These are phyloP conservation scores for Colletotrichum sp. DNA, from an alignment of 2,329 filamentous ascomycete species.

Conservation along the genomic window DNA sequence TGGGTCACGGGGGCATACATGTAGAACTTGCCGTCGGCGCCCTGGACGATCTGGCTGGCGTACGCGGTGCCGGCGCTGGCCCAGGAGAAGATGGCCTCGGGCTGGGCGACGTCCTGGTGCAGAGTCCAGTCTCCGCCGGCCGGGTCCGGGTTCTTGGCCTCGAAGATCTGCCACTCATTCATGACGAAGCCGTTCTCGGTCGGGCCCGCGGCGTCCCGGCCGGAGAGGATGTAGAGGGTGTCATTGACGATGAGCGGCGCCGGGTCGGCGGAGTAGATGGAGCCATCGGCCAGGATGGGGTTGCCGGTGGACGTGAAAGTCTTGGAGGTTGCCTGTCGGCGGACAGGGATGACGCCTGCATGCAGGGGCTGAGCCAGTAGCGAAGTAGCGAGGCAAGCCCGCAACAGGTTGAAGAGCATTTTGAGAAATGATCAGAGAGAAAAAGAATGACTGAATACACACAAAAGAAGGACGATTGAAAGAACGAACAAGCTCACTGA, in stretches of 20 bases:
- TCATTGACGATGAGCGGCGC: conserved; percentile 40
- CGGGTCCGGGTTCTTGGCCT: conserved; percentile 30
- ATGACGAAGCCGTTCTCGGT: conserved; percentile 37
- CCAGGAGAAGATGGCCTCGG: conserved; percentile 38
- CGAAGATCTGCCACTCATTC: conserved; percentile 41
- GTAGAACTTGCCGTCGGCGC: conserved; percentile 38
- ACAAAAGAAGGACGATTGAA: neutral
- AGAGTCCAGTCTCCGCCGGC: conserved; percentile 36
- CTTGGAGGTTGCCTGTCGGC: conserved; percentile 19
- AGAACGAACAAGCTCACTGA: neutral
- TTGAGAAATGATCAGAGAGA: neutral
- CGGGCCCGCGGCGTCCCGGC: conserved; percentile 35
- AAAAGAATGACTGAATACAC: neutral
- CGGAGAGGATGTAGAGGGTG: conserved; percentile 40
- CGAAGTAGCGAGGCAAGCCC: neutral
- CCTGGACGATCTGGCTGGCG: conserved; percentile 38
- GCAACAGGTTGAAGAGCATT: neutral
- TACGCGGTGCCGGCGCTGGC: conserved; percentile 36
- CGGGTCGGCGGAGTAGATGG: conserved; percentile 42
- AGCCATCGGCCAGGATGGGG: conserved; percentile 40
- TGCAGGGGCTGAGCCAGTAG: conserved; percentile 6
- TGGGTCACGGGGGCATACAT: conserved; percentile 39
- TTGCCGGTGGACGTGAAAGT: conserved; percentile 35
- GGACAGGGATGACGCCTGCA: conserved; percentile 1
- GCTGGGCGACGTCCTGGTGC: conserved; percentile 32